Base-by-base conservation (phyloP, 2,329 filamentous ascomycete genomes). In the Botrytis aclada region DNA sequence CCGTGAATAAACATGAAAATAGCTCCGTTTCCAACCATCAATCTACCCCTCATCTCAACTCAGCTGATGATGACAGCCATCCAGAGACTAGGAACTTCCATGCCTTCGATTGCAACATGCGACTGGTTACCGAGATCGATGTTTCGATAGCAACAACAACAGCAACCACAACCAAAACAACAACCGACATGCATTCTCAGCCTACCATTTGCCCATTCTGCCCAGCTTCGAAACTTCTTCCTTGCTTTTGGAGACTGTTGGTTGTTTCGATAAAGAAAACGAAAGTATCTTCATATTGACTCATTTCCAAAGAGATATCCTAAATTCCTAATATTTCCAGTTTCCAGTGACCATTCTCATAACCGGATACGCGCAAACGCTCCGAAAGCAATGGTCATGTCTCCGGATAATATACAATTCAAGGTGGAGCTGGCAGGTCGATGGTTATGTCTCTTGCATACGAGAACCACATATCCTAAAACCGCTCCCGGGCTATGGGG, bases 31-130 rank as follows among this genome's bases (percentile, higher is more conserved):
- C 18, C 63, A 18, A 5, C 16, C 43, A 6, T 20, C 10, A n/a
- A 3, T 41, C 47, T 69, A 56, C 25, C 34, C 34, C 69, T 70
- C 69, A 70, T 54, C 69, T 39, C 58, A 32, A 45, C 54, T 70
- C 67, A 70, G 69, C 69, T 70, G 69, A 63, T 63, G 25, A 47
- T 51, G 41, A 54, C 56, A 47, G 32, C 56, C 51, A 18, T 51
- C 29, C 20, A 25, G 34, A 43, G 22, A 43, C 63, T 65, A 47
- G 63, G 63, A 37, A 6, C 9, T 47, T 47, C 62, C 62, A 41
- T 64, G 62, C 62, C 62, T 47, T 47, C 12, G 5, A 41, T 41
- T 12, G 25, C 37, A 29, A 5, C n/a, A 41, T 63, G 16, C 61
- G 9, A 47, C 29, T 43, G 32, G 43, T 37, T 66, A 22, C 63